Evolutionary conservation across 495 filamentous ascomycete genomes (phyloP).

Genomic region (Penicillium silybi): DNA sequence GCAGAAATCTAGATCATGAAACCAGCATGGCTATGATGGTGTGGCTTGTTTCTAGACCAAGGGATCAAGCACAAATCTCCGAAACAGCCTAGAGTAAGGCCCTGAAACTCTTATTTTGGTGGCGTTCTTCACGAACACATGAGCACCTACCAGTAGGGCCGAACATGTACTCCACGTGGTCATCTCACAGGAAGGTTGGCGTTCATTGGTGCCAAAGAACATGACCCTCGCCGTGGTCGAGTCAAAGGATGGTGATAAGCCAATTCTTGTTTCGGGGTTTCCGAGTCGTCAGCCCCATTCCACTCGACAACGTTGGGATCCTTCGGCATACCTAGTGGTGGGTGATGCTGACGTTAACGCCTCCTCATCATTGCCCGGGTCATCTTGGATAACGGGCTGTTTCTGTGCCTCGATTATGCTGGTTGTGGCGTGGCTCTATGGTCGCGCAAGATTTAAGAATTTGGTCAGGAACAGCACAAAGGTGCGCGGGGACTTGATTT

Average conservation of each 20-base stretch:
- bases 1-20: too few relatives aligned
- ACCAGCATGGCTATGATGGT: too few relatives aligned
- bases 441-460: too few relatives aligned
- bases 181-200: slow-evolving; percentile 39
- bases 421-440: too few relatives aligned
- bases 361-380: background rate
- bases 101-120: background rate
- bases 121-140: too few relatives aligned
- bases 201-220: slow-evolving; percentile 41
- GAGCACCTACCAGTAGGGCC: slow-evolving; percentile 31
- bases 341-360: background rate
- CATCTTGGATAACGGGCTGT: background rate
- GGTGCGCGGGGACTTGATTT: background rate
- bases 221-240: slow-evolving; percentile 46
- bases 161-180: slow-evolving; percentile 45
- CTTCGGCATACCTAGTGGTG: background rate
- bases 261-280: slow-evolving; percentile 52
- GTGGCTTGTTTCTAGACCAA: too few relatives aligned
- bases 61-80: too few relatives aligned
- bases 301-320: background rate
- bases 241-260: slow-evolving; percentile 54
- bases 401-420: background rate
- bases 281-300: slow-evolving; percentile 39
- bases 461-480: background rate
- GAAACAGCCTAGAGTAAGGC: too few relatives aligned